Evolutionary conservation across 2,329 filamentous ascomycete species (phyloP), one percentile per base, ranked within the genome.

Genomic region (Ophiostoma quercus): DNA sequence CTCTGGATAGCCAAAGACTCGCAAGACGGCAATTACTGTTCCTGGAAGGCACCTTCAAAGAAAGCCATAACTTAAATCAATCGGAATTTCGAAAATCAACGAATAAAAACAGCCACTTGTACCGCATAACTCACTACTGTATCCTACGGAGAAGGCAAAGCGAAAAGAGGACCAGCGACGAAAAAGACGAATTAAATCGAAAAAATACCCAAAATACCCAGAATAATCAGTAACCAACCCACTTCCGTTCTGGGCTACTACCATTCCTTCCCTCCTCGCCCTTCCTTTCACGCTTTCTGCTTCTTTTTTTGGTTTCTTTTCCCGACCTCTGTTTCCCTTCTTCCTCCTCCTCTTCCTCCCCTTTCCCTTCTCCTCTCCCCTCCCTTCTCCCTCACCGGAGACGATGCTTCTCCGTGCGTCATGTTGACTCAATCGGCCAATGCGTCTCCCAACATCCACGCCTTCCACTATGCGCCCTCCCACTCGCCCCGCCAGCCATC

Each of bases 351-450:
- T 57, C 51, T 12, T 25, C 22, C 22, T 25, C 1, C n/a, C 22
- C 51, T n/a, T 16, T 25, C 51, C 51, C 51, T 57, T 25, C 12
- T 11, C 25, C 12, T 22, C 32, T 29, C 29, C 60, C 29, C 60
- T 29, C 32, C 60, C 63, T 22, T 8, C 63, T 66, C 63, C n/a
- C 34, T 41, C 34, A n/a, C 34, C 34, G 63, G 62, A 60, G 65
- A 69, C 66, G 19, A 73, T 70, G 67, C 47, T 66, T 70, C 34
- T 66, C 51, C 41, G 54, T 68, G 68, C 71, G 70, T 68, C 81
- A 87, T 87, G 85, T 83, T 87, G 83, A 85, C 84, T 78, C 84
- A 84, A 76, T 86, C 84, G 76, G 80, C 82, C 79, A 85, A 82
- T 81, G 81, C 82, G 76, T 86, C 84, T 67, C 83, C 84, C 74